Evolutionary conservation across 768 basidiomycete genomes (phyloP), one percentile per base, ranked within the genome.

Genomic region (Clitopilus passeckerianus): DNA sequence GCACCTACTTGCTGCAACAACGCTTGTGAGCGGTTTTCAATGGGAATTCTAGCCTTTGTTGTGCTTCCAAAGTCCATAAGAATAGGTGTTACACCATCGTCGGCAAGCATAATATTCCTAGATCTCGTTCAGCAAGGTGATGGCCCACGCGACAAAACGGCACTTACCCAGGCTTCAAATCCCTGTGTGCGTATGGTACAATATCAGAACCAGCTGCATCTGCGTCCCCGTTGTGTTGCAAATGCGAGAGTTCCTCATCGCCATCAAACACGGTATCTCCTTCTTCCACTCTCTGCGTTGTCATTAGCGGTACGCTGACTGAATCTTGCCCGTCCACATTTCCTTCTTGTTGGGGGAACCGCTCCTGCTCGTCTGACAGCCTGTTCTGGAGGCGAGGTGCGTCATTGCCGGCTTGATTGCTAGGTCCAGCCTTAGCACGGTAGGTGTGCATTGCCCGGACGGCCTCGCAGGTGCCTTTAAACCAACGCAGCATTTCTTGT

Each of bases 31-130:
- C 97, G 83, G 59, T 84, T 93, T 60, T 90, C 84, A 59, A 98
- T 82, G 23, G 77, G 79, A 59, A 98, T 85, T 30, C 95, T 80
- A 4, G 97, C 97, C 71, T 90, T 91, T 67, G 88, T 80, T 1
- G 90, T 83, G 63, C 94, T 97, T 18, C 97, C 97, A 72, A 99
- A 95, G 73, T 99, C 97, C 97, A 99, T 99, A 8, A 99, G 83
- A 60, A 99, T 91, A 1, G 97, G 91, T 22, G 77, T 79, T 8
- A 82, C 78, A 1, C 91, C 93, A 57, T 97, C 91, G 67, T 99
- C 96, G 14, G 95, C 84, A 59, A 98, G 83, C 96, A 99, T 99
- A 59, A 99, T 82, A 68, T 99, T 99, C 55, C 95, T 98, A 30
- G 7, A 30, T 46, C 12, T 27, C 14, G n/a, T 23, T 23, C 15